Base-by-base conservation (phyloP, 2,329 filamentous ascomycete genomes). In the Escovopsis sp. region DNA sequence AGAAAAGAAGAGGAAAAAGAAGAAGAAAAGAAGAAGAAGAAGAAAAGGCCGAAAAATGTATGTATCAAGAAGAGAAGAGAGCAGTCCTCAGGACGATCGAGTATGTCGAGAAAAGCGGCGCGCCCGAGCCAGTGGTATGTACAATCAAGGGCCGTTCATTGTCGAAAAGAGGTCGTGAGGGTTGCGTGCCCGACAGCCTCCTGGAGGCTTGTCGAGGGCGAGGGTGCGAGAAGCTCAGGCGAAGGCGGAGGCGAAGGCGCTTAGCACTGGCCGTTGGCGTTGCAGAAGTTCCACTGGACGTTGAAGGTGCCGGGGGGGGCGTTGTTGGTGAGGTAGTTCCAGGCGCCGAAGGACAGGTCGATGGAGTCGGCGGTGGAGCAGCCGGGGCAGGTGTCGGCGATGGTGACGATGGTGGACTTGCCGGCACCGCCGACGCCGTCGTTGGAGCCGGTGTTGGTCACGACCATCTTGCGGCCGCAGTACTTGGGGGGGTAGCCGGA, bases 221-320 rank as follows among this genome's bases (percentile, higher is more conserved):
- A 30, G 28, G 28, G 28, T 30, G 28, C 8, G 11, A 32, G 28
- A 32, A 36, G 43, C 42, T 10, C 30, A 44, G 44, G 47, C 43
- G 48, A 33, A 36, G 23, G 34, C 43, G 9, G 41, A 26, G 18
- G 15, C 38, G 41, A 33, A 32, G 36, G 34, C 36, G 33, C 42
- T 45, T 45, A 45, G 43, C 43, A 45, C 40, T 45, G 36, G 43
- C 43, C 43, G 28, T 40, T 39, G 33, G 26, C 37, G 33, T 40
- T 45, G 43, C 43, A 45, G 43, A 45, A 45, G 37, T 45, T 41
- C 43, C 43, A 45, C 36, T 42, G 37, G 39, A 45, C 42, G 43
- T 45, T 45, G 26, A 45, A n/a, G 9, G 37, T 45, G n/a, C 43
- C 43, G 28, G 35, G 26, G 36, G 33, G 26, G 28, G 43, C 43